Conservation (phyloP, 2,329 filamentous ascomycete species). For the Pseudocercospora musae region DNA sequence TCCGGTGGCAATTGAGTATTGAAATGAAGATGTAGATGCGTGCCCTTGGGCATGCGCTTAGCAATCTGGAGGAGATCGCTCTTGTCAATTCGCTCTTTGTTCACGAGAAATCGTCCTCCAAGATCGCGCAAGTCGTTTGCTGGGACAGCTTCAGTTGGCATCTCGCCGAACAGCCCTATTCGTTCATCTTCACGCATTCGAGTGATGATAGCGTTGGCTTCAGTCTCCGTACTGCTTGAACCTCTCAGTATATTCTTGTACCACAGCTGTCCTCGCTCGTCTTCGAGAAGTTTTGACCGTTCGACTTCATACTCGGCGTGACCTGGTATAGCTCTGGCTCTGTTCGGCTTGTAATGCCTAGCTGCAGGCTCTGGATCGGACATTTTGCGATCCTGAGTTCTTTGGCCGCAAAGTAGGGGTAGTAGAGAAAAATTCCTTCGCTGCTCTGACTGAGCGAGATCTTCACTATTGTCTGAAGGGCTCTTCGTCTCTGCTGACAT, state of each 20-base stretch:
- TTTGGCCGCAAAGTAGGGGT: slow-evolving; percentile 4
- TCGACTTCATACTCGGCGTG: slow-evolving; percentile 24
- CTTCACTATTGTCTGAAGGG: background rate
- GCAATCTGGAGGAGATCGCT: slow-evolving; percentile 60
- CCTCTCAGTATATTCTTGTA: slow-evolving; percentile 32
- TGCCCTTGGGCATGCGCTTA: slow-evolving; percentile 64
- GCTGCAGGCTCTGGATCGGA: background rate
- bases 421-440: slow-evolving; percentile 11
- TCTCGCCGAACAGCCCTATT: slow-evolving; percentile 41
- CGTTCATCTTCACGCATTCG: slow-evolving; percentile 45
- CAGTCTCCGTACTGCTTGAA: slow-evolving; percentile 29
- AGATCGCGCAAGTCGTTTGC: slow-evolving; percentile 41
- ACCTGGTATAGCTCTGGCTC: slow-evolving; percentile 2
- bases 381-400: slow-evolving; percentile 2
- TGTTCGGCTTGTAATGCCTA: background rate
- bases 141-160: slow-evolving; percentile 43
- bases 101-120: slow-evolving; percentile 48
- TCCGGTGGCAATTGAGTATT: slow-evolving; percentile 67
- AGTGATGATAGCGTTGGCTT: slow-evolving; percentile 37
- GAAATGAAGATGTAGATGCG: slow-evolving; percentile 72
- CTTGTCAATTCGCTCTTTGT: slow-evolving; percentile 43
- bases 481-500: background rate
- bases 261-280: slow-evolving; percentile 38
- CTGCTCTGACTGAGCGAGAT: background rate
- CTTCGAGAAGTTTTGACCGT: slow-evolving; percentile 31